Conservation (phyloP, 345 rosid species). For the Barbarea vulgaris region DNA sequence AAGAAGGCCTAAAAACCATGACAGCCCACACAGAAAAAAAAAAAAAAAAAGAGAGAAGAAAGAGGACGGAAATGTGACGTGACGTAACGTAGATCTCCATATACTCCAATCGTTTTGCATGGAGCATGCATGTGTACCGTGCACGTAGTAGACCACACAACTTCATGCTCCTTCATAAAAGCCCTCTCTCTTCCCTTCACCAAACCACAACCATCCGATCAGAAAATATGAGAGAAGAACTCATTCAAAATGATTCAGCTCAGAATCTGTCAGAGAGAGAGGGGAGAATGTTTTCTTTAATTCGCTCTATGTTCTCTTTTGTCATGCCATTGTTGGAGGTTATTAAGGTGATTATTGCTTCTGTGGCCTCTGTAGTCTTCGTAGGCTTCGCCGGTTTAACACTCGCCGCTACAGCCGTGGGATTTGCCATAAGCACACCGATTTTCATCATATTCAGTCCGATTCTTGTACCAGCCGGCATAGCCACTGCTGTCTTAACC, state of each 20-base stretch:
- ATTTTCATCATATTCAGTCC: conserved; percentile 82
- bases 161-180: conserved; percentile 35
- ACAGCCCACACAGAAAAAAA: not conserved
- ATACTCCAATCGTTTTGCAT: conserved; percentile 39
- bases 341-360: conserved; percentile 46
- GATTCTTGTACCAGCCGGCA: conserved; percentile 72
- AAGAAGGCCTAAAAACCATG: conserved; percentile 35
- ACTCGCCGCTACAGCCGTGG: conserved; percentile 64
- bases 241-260: conserved; percentile 14
- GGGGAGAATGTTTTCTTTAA: conserved; percentile 9
- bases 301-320: conserved; percentile 20
- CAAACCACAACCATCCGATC: conserved; percentile 28
- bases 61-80: conserved; percentile 22
- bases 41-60: not conserved
- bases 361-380: conserved; percentile 64
- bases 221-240: conserved; percentile 1
- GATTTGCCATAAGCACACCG: conserved; percentile 64
- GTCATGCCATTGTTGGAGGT: conserved; percentile 28
- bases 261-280: conserved; percentile 5
- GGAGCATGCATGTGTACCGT: conserved; percentile 32
- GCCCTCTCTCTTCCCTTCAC: conserved; percentile 24
- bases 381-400: conserved; percentile 62
- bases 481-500: conserved; percentile 49
- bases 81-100: conserved; percentile 30
- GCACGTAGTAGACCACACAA: conserved; percentile 35